Conservation (phyloP, 23 red algal genomes). For the Gracilariopsis chorda region DNA sequence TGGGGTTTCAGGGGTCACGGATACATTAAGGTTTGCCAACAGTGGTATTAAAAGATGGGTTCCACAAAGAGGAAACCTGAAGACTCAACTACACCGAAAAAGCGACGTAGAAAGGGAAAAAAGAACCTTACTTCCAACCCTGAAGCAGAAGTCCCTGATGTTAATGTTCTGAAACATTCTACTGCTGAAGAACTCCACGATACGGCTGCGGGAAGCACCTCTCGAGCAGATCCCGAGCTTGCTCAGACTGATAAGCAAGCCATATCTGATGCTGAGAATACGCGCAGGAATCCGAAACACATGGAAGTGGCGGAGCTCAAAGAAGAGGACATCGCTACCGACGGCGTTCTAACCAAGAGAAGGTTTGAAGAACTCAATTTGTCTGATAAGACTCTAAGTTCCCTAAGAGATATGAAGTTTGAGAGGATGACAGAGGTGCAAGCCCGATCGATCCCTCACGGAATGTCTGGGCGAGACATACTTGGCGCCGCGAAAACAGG, state of each 20-base stretch:
- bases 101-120: neutral
- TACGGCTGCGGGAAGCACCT: neutral
- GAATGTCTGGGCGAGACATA: constrained; percentile 87
- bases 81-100: neutral
- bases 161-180: neutral
- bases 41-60: constrained; percentile 10
- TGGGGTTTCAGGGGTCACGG: too few relatives aligned
- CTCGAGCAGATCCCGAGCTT: neutral
- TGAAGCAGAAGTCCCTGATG: neutral
- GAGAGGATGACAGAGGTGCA: constrained; percentile 97
- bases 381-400: constrained; percentile 66
- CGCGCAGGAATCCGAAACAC: neutral
- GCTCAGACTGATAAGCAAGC: neutral
- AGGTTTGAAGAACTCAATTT: constrained; percentile 79
- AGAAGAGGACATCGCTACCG: constrained; percentile 46
- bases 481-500: constrained; percentile 94
- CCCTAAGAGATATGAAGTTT: constrained; percentile 84
- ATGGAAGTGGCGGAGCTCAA: constrained; percentile 49
- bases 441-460: constrained; percentile 88
- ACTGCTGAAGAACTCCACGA: neutral
- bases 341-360: constrained; percentile 81
- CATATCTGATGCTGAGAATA: neutral
- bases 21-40: too few relatives aligned
- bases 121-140: neutral
- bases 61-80: neutral